Evolutionary conservation across 805 yeast species (phyloP).

Genomic region (Wickerhamomyces sydowiorum): DNA sequence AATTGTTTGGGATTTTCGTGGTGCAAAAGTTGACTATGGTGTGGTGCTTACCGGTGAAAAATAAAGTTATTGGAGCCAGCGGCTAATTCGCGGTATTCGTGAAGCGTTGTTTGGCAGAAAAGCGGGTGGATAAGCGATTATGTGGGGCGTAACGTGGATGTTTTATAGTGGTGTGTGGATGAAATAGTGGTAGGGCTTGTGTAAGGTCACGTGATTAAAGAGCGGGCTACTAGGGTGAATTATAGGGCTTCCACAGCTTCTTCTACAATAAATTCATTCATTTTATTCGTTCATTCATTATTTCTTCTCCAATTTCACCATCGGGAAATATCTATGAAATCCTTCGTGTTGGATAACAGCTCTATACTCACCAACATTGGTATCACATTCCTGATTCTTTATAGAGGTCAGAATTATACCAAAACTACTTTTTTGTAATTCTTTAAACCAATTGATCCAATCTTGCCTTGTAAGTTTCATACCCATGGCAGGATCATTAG

Average conservation of each 20-base stretch:
- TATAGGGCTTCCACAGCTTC: not conserved
- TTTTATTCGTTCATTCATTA: not conserved
- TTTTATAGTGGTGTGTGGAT: constrained; percentile 2
- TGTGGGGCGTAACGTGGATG: not conserved
- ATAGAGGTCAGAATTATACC: constrained; percentile 17
- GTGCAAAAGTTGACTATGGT: not conserved
- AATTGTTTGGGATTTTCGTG: not conserved
- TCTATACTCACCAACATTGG: constrained; percentile 2
- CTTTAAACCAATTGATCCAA: constrained; percentile 25
- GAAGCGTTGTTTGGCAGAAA: too few relatives aligned
- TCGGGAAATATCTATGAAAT: constrained; percentile 45
- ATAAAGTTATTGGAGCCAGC: too few relatives aligned
- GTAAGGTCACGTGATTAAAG: not conserved
- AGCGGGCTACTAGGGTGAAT: not conserved
- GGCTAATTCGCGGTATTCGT: too few relatives aligned
- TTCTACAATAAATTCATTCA: not conserved
- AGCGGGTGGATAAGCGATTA: too few relatives aligned
- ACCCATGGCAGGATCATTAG: constrained; percentile 18
- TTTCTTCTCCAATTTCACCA: constrained; percentile 20
- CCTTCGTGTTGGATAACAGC: constrained; percentile 26
- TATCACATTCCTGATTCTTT: constrained; percentile 1
- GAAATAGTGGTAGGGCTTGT: not conserved
- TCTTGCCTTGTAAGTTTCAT: constrained; percentile 23
- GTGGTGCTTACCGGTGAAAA: not conserved
- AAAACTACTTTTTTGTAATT: constrained; percentile 25